Base-by-base conservation (phyloP, 2,329 filamentous ascomycete species). In the Talaromyces sp. region DNA sequence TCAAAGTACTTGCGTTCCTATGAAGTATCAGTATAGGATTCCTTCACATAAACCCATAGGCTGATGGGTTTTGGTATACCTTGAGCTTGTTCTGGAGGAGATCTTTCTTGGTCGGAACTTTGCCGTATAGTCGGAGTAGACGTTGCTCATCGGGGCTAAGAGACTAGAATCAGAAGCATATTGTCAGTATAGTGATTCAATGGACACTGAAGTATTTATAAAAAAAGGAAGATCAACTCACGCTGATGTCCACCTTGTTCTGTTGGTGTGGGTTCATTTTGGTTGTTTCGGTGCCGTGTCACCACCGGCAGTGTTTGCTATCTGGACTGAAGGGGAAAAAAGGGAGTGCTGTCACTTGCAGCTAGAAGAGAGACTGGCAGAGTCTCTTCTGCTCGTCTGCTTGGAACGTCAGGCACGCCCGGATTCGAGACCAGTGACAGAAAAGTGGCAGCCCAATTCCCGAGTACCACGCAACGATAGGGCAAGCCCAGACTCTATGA, bases 1-100 rank as follows among this genome's bases (percentile, higher is more conserved):
- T 97, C 92, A 78, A 97, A 97, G 81, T 96, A 97, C 81, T 96
- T 99, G 82, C 95, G 93, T 77, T 98, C 95, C 85, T 87, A 68
- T 5, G 29, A 14, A 46, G 6, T 3, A 9, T 46, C 43, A 46
- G 21, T 9, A 11, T 55, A 14, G n/a, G 4, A 4, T 32, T 14
- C 13, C 7, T n/a, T 29, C 13, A n/a, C 9, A 17, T 54, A 13
- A 35, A 5, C 17, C 3, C 14, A n/a, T 27, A 35, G 27, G 58
- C 24, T 63, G 55, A 46, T 32, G 19, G 26, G n/a, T 27, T 5
- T 38, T 38, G 32, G 50, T 69, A 27, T 75, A 86, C 85, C 80
- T 97, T 97, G 74, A 98, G 86, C 75, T 98, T 96, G 83, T 98
- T 98, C 82, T 96, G 92, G 70, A 98, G 88, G 71, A 97, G 86